These are phyloP conservation scores for Colletotrichum plurivorum DNA, from an alignment of 2,329 filamentous ascomycete species.

Conservation along the genomic window DNA sequence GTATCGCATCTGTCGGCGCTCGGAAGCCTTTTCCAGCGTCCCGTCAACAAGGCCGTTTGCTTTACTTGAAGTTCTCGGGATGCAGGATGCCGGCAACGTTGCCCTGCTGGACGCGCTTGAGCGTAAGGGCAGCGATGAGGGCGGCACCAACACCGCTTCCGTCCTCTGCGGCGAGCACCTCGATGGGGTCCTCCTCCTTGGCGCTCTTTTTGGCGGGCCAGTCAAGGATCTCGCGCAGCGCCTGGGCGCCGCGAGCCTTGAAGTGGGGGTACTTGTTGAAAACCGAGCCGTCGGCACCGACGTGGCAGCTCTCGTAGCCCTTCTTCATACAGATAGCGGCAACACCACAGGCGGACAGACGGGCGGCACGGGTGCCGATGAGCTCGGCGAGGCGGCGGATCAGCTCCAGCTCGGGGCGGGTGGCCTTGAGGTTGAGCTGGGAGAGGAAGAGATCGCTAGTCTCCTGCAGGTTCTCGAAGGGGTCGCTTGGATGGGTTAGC, in stretches of 20 bases:
- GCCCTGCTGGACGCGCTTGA: constrained; percentile 74
- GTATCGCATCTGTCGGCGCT: constrained; percentile 8
- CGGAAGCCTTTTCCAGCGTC: not conserved
- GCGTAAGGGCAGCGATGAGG: constrained; percentile 84
- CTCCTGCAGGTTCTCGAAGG: constrained; percentile 94
- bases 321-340: constrained; percentile 98
- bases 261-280: constrained; percentile 99
- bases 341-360: constrained; percentile 93
- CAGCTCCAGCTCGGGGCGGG: constrained; percentile 86
- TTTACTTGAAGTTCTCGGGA: constrained; percentile 71
- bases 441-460: constrained; percentile 85
- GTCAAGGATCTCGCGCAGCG: constrained; percentile 94
- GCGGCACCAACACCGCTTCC: constrained; percentile 97
- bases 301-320: constrained; percentile 87
- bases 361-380: constrained; percentile 93
- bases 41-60: no score
- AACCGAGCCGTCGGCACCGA: constrained; percentile 95
- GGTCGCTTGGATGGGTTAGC: constrained; percentile 72
- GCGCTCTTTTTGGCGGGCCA: constrained; percentile 81
- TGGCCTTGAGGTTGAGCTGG: constrained; percentile 80
- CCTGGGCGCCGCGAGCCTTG: constrained; percentile 90
- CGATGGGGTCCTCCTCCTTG: constrained; percentile 87
- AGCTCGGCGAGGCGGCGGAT: constrained; percentile 91
- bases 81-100: constrained; percentile 76
- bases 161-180: constrained; percentile 92